phyloP scores from a whole-genome alignment of 768 basidiomycete species.

The Lyophyllum shimeji region DNA sequence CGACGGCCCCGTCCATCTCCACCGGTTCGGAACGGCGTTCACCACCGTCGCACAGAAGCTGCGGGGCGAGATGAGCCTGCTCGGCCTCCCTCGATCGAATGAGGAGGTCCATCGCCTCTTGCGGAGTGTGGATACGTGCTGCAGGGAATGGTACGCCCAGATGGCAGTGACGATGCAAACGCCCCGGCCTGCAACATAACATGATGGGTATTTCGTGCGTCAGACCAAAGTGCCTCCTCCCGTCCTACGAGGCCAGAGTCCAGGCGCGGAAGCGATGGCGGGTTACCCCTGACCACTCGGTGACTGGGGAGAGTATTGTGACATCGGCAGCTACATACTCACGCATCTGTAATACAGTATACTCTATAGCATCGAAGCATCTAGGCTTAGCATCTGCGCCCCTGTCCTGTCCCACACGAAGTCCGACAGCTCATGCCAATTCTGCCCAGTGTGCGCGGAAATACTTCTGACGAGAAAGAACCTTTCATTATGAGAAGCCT shows the following conservation, averaged over 20 bases:
- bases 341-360: too few relatives aligned
- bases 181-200: background rate
- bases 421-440: background rate
- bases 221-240: background rate
- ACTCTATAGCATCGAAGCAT: background rate
- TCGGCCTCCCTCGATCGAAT: slow-evolving; percentile 2
- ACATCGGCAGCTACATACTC: background rate
- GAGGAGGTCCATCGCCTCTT: slow-evolving; percentile 6
- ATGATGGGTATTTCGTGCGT: background rate
- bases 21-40: slow-evolving; percentile 3
- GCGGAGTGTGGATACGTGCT: background rate
- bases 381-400: background rate
- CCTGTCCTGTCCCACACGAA: slow-evolving; percentile 11
- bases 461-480: background rate
- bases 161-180: background rate
- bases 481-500: background rate
- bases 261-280: background rate
- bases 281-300: background rate
- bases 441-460: background rate
- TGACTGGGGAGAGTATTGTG: background rate
- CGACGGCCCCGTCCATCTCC: slow-evolving; percentile 12
- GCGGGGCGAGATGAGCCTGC: slow-evolving; percentile 14
- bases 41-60: slow-evolving; percentile 8
- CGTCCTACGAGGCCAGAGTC: background rate
- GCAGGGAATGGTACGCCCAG: slow-evolving; percentile 6